Evolutionary conservation across 139 green algal species (phyloP).

Genomic region (Auxenochlorella protothecoides): DNA sequence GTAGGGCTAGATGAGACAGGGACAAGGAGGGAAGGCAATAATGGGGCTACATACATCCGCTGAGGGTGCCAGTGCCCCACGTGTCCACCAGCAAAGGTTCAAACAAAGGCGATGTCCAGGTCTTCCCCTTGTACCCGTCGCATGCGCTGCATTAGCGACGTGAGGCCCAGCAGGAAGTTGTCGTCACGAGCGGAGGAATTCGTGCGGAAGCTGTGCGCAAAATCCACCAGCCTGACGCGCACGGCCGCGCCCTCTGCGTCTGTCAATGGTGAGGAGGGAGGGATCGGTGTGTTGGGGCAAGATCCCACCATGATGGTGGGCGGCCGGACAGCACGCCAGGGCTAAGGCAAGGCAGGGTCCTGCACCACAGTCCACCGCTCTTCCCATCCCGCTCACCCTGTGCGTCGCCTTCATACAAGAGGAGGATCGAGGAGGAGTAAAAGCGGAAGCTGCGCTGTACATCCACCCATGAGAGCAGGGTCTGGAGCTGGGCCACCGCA

Average conservation of each 20-base stretch:
- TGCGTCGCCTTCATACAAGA: slow-evolving; percentile 74
- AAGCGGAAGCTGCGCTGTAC: slow-evolving; percentile 63
- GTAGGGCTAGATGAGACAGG: too few relatives aligned
- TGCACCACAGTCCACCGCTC: too few relatives aligned
- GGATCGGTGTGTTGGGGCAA: too few relatives aligned
- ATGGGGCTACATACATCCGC: background rate
- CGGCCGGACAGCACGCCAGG: background rate
- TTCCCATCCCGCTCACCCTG: background rate
- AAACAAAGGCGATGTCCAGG: background rate
- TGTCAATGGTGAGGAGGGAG: background rate
- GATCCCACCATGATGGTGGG: background rate
- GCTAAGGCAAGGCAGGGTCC: background rate
- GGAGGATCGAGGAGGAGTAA: slow-evolving; percentile 58
- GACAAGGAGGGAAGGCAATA: too few relatives aligned
- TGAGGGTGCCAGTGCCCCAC: background rate
- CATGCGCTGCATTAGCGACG: slow-evolving; percentile 24
- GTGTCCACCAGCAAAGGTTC: too few relatives aligned
- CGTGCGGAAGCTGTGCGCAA: slow-evolving; percentile 68
- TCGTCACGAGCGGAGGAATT: slow-evolving; percentile 24
- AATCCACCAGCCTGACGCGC: slow-evolving; percentile 63
- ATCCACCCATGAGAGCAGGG: slow-evolving; percentile 50
- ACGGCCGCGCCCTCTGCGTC: slow-evolving; percentile 12
- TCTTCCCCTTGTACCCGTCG: background rate
- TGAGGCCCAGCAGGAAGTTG: slow-evolving; percentile 59
- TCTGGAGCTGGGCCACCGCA: slow-evolving; percentile 48